Percentiles rank a stretch among this genome's conserved stretches.
phyloP scores from a whole-genome alignment of 805 yeast species.

The Kazachstania viticola region DNA sequence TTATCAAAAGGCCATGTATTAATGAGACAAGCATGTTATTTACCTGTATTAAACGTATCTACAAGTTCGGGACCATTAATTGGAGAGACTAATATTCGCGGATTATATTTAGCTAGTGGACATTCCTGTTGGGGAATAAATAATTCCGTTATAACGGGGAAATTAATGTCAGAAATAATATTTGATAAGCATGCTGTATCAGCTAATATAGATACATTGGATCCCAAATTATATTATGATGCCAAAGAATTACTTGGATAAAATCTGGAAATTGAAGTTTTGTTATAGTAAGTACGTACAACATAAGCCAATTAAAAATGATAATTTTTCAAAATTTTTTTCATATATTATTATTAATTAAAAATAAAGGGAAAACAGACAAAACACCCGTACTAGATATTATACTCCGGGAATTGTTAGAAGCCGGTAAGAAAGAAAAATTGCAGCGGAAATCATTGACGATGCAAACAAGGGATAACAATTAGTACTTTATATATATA shows the following conservation, averaged over 20 bases:
- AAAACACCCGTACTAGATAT: too few relatives aligned
- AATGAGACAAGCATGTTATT: conserved; percentile 85
- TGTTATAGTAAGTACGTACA: too few relatives aligned
- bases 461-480: too few relatives aligned
- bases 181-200: conserved; percentile 71
- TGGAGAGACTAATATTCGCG: conserved; percentile 83
- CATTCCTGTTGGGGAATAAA: conserved; percentile 99
- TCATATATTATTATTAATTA: too few relatives aligned
- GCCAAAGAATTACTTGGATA: conserved; percentile 27
- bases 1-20: conserved; percentile 63
- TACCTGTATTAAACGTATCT: conserved; percentile 90
- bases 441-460: too few relatives aligned
- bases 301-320: too few relatives aligned
- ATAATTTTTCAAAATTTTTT: too few relatives aligned
- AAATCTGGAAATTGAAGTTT: too few relatives aligned
- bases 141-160: conserved; percentile 96
- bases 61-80: conserved; percentile 86
- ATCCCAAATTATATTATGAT: conserved; percentile 81
- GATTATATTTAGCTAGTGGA: conserved; percentile 74
- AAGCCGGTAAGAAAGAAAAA: too few relatives aligned
- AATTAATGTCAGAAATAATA: conserved; percentile 74
- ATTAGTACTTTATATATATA: too few relatives aligned
- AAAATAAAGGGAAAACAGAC: too few relatives aligned
- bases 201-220: conserved; percentile 72
- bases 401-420: too few relatives aligned